A percentile compares a stretch with the other conserved stretches of the same genome.
Conservation (phyloP, 495 filamentous ascomycete genomes). For the Chaetomidium leptoderma region DNA sequence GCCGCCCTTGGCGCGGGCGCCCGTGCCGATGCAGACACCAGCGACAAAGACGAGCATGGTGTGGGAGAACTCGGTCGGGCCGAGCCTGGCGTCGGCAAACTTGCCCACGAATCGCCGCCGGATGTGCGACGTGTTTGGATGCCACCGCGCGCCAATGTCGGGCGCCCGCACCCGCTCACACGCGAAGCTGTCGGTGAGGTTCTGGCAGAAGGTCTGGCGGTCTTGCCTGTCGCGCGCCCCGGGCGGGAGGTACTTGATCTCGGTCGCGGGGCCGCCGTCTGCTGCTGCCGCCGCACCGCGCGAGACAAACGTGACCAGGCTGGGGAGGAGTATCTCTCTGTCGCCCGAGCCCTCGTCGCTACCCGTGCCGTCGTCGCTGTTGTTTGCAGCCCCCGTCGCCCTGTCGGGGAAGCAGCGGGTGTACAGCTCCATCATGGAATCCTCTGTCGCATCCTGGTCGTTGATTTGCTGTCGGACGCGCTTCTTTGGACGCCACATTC, state of each 20-base stretch:
- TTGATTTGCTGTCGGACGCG: background rate
- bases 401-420: background rate
- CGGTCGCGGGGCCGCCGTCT: background rate
- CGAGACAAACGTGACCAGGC: conserved; percentile 1
- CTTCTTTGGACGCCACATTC: background rate
- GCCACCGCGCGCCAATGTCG: background rate
- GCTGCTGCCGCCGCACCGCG: background rate
- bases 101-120: conserved; percentile 1
- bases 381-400: background rate
- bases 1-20: background rate
- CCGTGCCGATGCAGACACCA: background rate
- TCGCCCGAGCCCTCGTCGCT: background rate
- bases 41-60: conserved; percentile 3
- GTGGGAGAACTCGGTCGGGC: background rate
- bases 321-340: background rate
- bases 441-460: background rate
- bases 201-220: background rate
- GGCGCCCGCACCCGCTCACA: background rate
- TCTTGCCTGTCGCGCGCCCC: background rate
- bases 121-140: background rate
- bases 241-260: background rate
- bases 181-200: background rate
- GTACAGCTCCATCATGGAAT: background rate
- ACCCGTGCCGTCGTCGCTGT: no score
- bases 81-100: background rate